These are phyloP conservation scores for Penicillium sp. DNA, from an alignment of 2,329 filamentous ascomycete species.

Conservation along the genomic window DNA sequence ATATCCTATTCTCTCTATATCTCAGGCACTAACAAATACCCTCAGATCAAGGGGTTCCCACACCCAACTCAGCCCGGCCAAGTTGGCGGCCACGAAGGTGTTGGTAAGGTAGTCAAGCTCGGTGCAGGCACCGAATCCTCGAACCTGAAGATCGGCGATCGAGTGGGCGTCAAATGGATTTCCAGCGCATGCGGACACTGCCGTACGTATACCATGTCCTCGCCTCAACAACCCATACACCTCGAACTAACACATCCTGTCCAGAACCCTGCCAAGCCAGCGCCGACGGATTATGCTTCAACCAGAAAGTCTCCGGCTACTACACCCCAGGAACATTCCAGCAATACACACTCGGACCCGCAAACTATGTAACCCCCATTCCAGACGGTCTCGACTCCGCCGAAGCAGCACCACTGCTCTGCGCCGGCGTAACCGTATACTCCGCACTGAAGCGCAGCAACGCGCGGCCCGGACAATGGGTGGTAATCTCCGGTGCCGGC, in stretches of 20 bases:
- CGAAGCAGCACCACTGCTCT: constrained; percentile 64
- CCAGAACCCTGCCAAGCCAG: constrained; percentile 52
- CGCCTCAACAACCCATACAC: not conserved
- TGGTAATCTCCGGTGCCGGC: constrained; percentile 60
- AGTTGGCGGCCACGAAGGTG: constrained; percentile 67
- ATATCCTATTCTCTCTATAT: not conserved
- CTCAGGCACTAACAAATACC: not conserved
- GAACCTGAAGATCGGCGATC: constrained; percentile 60
- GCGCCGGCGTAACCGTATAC: constrained; percentile 67
- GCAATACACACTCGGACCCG: constrained; percentile 63
- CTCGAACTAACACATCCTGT: not conserved
- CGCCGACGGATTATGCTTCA: constrained; percentile 54
- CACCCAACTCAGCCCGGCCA: constrained; percentile 58
- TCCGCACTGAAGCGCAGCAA: constrained; percentile 60
- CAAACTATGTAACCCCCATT: constrained; percentile 68
- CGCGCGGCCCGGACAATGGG: constrained; percentile 58
- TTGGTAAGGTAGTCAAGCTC: constrained; percentile 63
- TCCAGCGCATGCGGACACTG: constrained; percentile 55
- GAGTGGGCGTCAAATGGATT: constrained; percentile 69
- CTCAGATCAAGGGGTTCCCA: constrained; percentile 56
- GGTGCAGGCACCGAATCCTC: constrained; percentile 58
- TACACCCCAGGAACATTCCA: constrained; percentile 71
- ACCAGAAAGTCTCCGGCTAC: constrained; percentile 62
- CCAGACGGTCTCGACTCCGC: constrained; percentile 59
- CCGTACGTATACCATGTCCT: constrained; percentile 29